phyloP scores from a whole-genome alignment of 2,329 filamentous ascomycete genomes.

The Pseudonectria buxi region DNA sequence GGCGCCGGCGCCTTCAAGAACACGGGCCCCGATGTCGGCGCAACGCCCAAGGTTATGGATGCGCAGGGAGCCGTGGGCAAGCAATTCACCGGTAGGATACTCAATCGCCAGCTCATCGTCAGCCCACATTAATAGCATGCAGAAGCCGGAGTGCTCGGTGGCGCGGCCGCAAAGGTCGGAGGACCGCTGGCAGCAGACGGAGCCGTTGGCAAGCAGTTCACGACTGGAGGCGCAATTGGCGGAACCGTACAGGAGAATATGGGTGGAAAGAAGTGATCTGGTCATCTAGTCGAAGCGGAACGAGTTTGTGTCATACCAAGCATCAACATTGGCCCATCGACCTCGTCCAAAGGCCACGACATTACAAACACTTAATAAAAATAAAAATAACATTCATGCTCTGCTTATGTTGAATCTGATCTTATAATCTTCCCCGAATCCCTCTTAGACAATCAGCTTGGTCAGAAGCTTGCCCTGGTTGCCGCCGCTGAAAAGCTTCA shows the following conservation, averaged over 20 bases:
- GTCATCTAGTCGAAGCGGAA: too few species aligned
- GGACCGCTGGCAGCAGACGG: conserved; percentile 45
- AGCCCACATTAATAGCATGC: neutral
- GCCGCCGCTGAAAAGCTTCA: conserved; percentile 19
- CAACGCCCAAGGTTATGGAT: conserved; percentile 37
- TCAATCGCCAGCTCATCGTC: accelerated
- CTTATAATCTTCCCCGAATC: neutral
- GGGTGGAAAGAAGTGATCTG: conserved; percentile 31
- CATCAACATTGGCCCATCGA: too few species aligned
- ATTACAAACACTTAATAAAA: too few species aligned
- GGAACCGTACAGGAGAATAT: conserved; percentile 43
- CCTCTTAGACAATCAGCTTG: conserved; percentile 15
- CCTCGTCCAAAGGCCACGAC: too few species aligned
- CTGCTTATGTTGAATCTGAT: too few species aligned
- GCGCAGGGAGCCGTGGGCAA: conserved; percentile 45
- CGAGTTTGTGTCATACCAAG: too few species aligned
- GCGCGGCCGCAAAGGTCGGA: conserved; percentile 43
- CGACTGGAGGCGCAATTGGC: conserved; percentile 43
- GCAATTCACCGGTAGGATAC: conserved; percentile 43
- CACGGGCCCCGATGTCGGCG: neutral
- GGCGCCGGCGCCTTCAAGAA: too few species aligned
- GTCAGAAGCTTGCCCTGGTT: conserved; percentile 25
- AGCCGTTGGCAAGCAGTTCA: conserved; percentile 49
- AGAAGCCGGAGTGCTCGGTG: conserved; percentile 44
- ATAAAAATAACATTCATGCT: too few species aligned